Evolutionary conservation across 495 filamentous ascomycete genomes (phyloP).

Genomic region (Lophiostoma macrostomum): DNA sequence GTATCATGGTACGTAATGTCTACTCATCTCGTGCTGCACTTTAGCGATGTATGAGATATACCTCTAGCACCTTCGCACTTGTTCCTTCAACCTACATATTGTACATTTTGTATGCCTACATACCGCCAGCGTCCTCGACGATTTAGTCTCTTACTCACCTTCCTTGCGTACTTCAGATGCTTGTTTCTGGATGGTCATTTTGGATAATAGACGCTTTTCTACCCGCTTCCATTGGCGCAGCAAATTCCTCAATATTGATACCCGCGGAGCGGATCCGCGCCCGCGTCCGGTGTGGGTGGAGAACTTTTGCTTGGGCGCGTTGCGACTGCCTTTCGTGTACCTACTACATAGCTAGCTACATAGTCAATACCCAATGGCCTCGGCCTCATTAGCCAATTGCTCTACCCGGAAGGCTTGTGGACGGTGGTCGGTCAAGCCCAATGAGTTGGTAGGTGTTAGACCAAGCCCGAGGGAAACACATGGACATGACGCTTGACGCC

Average conservation of each 20-base stretch:
- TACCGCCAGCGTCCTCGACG: background rate
- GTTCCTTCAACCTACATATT: too few relatives aligned
- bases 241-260: conserved; percentile 7
- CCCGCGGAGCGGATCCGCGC: background rate
- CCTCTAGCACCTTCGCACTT: background rate
- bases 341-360: too few relatives aligned
- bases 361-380: too few relatives aligned
- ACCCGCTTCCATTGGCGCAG: background rate
- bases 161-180: background rate
- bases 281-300: background rate
- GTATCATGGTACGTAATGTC: conserved; percentile 12
- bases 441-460: too few relatives aligned
- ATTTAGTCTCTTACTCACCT: background rate
- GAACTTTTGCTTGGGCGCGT: too few relatives aligned
- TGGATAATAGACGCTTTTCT: background rate
- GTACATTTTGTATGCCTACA: too few relatives aligned
- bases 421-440: background rate
- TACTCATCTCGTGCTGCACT: conserved; percentile 12
- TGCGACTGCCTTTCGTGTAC: too few relatives aligned
- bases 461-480: too few relatives aligned
- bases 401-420: too few relatives aligned
- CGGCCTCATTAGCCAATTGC: too few relatives aligned
- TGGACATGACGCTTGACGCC: too few relatives aligned
- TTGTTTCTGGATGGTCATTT: background rate
- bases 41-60: conserved; percentile 6